Percentiles rank a stretch among this genome's conserved stretches.
These are phyloP conservation scores for Buxus sempervirens DNA, from an alignment of 164 flowering plant species.

Conservation along the genomic window DNA sequence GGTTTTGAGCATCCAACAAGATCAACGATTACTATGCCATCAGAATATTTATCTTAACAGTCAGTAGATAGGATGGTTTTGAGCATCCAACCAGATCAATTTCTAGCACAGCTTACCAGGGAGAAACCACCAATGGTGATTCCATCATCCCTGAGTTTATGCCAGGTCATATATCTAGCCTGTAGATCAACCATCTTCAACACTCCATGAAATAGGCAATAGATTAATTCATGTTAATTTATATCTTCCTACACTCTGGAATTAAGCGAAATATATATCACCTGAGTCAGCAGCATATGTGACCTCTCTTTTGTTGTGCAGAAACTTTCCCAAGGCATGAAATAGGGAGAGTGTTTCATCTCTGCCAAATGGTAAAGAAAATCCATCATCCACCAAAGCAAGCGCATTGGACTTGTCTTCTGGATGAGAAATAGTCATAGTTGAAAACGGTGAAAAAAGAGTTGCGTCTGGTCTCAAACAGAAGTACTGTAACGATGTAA, in stretches of 20 bases:
- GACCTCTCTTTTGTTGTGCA: slow-evolving; percentile 90
- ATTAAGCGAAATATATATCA: slow-evolving; percentile 10
- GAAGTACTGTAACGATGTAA: slow-evolving; percentile 77
- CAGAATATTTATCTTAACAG: not conserved
- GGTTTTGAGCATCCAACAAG: not conserved
- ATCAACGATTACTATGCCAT: not conserved
- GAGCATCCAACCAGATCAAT: not conserved
- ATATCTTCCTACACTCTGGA: no score
- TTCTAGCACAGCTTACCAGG: not conserved
- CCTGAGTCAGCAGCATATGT: slow-evolving; percentile 35
- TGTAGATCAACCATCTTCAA: no score
- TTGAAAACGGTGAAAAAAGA: slow-evolving; percentile 25
- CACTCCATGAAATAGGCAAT: no score
- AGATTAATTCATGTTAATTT: no score
- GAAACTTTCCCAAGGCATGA: slow-evolving; percentile 96
- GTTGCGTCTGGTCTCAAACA: slow-evolving; percentile 41
- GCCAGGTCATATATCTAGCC: not conserved
- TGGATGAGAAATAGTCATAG: slow-evolving; percentile 12
- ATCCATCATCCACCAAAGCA: slow-evolving; percentile 21
- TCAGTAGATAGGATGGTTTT: not conserved
- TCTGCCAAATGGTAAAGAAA: slow-evolving; percentile 56
- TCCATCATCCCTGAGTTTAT: not conserved
- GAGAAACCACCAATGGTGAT: not conserved
- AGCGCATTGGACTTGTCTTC: slow-evolving; percentile 20
- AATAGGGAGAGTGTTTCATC: slow-evolving; percentile 87